Conservation (phyloP, 305 asterid genomes). For the Rubia balearica region DNA sequence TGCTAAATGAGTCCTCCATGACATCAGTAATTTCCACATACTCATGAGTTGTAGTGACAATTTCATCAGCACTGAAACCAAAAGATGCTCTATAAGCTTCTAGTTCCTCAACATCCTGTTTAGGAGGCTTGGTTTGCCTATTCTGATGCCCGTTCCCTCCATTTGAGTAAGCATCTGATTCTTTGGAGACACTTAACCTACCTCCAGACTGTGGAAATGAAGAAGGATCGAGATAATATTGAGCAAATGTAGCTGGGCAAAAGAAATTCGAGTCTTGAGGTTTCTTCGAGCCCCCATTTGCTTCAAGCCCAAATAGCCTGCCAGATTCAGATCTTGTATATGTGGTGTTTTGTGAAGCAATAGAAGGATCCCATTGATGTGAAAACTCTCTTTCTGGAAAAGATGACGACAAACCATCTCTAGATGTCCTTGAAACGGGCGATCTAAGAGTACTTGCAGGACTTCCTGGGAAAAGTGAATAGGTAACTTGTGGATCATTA, state of each 20-base stretch:
- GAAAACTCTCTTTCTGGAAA: constrained; percentile 54
- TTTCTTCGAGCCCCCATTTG: constrained; percentile 36
- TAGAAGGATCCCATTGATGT: constrained; percentile 40
- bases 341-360: constrained; percentile 33
- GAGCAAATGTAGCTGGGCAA: constrained; percentile 96
- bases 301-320: constrained; percentile 36
- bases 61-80: constrained; percentile 98
- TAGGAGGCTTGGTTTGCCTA: constrained; percentile 54
- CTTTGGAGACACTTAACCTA: constrained; percentile 81
- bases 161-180: constrained; percentile 70
- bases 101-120: constrained; percentile 81
- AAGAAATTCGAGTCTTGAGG: constrained; percentile 87
- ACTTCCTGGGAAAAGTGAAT: constrained; percentile 72
- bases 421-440: constrained; percentile 53
- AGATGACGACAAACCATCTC: constrained; percentile 33
- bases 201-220: constrained; percentile 82
- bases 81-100: constrained; percentile 99
- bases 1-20: constrained; percentile 65
- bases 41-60: constrained; percentile 58
- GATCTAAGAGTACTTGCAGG: constrained; percentile 73
- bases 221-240: constrained; percentile 83
- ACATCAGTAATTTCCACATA: constrained; percentile 91
- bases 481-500: constrained; percentile 65
- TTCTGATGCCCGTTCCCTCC: constrained; percentile 54
- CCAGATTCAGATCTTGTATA: constrained; percentile 53